These are phyloP conservation scores for Umbilicus rupestris DNA, from an alignment of 164 flowering plant genomes.

Conservation along the genomic window DNA sequence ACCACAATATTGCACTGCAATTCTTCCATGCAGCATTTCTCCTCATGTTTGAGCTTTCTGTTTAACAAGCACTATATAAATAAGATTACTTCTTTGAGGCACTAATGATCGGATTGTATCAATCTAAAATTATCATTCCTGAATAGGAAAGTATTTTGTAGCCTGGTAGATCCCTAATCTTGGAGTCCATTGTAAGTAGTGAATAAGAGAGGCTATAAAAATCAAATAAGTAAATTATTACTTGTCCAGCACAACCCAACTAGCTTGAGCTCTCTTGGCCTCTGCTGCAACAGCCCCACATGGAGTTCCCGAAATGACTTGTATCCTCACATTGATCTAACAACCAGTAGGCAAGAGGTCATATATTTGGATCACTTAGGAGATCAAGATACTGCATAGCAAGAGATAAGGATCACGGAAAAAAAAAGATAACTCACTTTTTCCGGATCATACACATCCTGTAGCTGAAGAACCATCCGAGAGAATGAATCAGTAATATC, in stretches of 20 bases:
- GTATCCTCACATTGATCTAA: constrained; percentile 82
- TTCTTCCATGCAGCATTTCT: constrained; percentile 66
- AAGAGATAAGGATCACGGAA: background rate
- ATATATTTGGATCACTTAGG: background rate
- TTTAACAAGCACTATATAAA: background rate
- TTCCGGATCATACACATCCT: constrained; percentile 89
- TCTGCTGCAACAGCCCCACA: constrained; percentile 92
- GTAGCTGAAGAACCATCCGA: constrained; percentile 96
- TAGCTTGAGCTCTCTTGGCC: constrained; percentile 64
- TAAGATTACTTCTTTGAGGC: background rate
- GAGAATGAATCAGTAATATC: constrained; percentile 86
- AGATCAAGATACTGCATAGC: too few species aligned
- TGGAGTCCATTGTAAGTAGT: too few species aligned
- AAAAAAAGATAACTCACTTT: constrained; percentile 29
- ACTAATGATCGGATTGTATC: background rate
- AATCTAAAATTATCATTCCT: background rate
- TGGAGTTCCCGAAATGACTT: constrained; percentile 73
- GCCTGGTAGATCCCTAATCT: background rate
- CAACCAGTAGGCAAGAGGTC: background rate
- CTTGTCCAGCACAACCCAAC: constrained; percentile 96
- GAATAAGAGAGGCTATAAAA: background rate
- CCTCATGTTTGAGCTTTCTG: constrained; percentile 54
- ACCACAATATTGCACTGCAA: constrained; percentile 68
- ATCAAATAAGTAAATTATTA: constrained; percentile 21
- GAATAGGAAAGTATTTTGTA: too few species aligned